phyloP scores from a whole-genome alignment of 257 asterid genomes.

The Nicotiana otophora region DNA sequence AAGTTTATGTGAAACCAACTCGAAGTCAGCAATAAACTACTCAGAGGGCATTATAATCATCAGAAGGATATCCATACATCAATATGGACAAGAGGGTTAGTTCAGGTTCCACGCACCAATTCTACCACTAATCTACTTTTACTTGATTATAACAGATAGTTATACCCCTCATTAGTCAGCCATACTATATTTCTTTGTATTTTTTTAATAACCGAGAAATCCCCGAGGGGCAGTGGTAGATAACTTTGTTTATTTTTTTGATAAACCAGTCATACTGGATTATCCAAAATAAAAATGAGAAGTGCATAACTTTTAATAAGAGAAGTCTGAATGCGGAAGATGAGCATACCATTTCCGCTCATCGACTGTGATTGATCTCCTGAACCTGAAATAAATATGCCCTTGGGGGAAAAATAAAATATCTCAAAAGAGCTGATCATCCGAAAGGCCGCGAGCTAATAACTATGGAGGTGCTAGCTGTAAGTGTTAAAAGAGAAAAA shows the following conservation, averaged over 20 bases:
- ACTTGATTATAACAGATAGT: not conserved
- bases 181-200: not conserved
- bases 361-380: constrained; percentile 91
- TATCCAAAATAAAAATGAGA: not conserved
- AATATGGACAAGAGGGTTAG: not conserved
- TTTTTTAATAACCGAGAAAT: not conserved
- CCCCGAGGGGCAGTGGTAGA: too few species aligned
- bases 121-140: not conserved
- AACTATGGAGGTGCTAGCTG: not conserved
- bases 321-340: constrained; percentile 22
- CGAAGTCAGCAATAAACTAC: not conserved
- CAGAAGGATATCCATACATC: not conserved
- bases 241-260: not conserved
- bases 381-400: constrained; percentile 89
- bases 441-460: not conserved
- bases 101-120: not conserved
- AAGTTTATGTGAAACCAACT: not conserved
- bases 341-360: constrained; percentile 80
- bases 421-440: constrained; percentile 9
- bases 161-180: not conserved
- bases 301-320: constrained; percentile 5
- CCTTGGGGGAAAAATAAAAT: constrained; percentile 43
- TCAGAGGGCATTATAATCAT: not conserved
- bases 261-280: not conserved
- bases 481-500: not conserved